Evolutionary conservation across 2,329 filamentous ascomycete genomes (phyloP).

Genomic region (Colletotrichum sp.): DNA sequence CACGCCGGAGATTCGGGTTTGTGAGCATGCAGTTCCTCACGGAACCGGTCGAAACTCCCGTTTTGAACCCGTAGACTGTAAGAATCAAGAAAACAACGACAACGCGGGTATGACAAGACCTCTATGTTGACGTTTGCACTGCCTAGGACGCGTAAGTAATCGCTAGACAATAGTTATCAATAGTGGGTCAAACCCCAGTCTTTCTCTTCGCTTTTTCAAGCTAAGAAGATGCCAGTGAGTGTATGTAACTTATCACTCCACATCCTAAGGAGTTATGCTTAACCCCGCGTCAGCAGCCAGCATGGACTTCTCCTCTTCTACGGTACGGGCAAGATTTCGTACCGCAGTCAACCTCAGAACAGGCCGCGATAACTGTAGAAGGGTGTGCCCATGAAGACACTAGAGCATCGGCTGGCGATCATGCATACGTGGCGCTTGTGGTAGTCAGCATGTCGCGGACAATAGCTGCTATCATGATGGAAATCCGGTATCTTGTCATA

Average conservation of each 20-base stretch:
- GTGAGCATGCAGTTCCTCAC: too few species aligned
- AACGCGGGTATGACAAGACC: neutral
- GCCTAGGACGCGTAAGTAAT: neutral
- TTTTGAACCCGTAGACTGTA: too few species aligned
- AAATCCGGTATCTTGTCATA: neutral
- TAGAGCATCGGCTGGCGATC: neutral
- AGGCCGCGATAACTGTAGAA: neutral
- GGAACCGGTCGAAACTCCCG: too few species aligned
- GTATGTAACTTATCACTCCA: neutral
- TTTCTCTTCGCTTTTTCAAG: neutral
- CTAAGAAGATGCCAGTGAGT: neutral
- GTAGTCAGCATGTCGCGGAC: neutral
- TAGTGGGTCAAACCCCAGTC: neutral
- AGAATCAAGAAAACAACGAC: neutral
- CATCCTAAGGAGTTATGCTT: neutral
- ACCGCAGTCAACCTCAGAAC: too few species aligned
- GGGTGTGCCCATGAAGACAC: neutral
- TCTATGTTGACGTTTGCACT: neutral
- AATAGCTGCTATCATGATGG: neutral
- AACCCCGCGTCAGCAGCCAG: neutral
- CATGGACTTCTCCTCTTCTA: neutral
- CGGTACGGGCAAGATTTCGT: too few species aligned
- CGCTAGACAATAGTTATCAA: neutral
- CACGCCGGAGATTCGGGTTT: too few species aligned
- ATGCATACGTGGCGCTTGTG: neutral